These are phyloP conservation scores for Fusarium haematococcum DNA, from an alignment of 2,329 filamentous ascomycete species.

Conservation along the genomic window DNA sequence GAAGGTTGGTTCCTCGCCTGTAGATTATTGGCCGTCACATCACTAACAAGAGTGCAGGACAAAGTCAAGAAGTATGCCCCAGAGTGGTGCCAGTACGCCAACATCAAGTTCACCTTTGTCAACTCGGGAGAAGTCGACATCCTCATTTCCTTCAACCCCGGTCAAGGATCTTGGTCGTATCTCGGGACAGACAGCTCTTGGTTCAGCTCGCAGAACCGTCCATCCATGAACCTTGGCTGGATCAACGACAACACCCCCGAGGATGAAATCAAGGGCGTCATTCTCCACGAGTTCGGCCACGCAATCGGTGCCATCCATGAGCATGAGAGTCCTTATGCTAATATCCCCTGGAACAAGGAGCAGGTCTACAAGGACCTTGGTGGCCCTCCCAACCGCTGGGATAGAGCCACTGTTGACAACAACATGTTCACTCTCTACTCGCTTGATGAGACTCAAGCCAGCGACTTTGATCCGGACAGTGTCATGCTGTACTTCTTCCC, in stretches of 20 bases:
- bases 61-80: background rate
- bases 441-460: slow-evolving; percentile 3
- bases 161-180: slow-evolving; percentile 1
- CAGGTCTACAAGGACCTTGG: slow-evolving; percentile 3
- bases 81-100: slow-evolving; percentile 8
- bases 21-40: background rate
- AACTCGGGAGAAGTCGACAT: slow-evolving; percentile 8
- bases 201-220: background rate
- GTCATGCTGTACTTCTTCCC: slow-evolving; percentile 42
- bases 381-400: slow-evolving; percentile 6
- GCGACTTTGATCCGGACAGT: slow-evolving; percentile 30
- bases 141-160: background rate
- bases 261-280: background rate
- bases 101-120: slow-evolving; percentile 16
- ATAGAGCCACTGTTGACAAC: slow-evolving; percentile 7
- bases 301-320: background rate
- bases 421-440: slow-evolving; percentile 19
- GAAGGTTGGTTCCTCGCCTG: background rate
- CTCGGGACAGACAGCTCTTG: slow-evolving; percentile 1
- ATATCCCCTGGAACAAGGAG: slow-evolving; percentile 21
- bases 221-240: slow-evolving; percentile 4
- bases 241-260: background rate
- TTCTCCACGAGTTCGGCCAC: slow-evolving; percentile 9
- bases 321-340: background rate
- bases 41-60: background rate